Evolutionary conservation across 2,329 filamentous ascomycete genomes (phyloP).

Genomic region (Claviceps lovelessii): DNA sequence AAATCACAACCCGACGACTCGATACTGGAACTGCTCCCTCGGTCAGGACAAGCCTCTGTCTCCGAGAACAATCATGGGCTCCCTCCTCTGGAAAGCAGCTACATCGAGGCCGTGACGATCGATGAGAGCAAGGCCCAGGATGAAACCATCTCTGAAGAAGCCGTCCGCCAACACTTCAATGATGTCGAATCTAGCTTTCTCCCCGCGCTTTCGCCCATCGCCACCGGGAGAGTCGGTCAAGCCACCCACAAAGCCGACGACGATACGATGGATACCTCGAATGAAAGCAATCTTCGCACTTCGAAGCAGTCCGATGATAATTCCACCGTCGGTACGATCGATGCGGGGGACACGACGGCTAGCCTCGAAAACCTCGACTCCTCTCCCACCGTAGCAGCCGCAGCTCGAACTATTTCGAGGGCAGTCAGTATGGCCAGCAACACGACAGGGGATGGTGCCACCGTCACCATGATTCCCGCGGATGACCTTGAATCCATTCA

Average conservation of each 20-base stretch:
- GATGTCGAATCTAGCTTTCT: constrained; percentile 55
- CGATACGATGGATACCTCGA: constrained; percentile 42
- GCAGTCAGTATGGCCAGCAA: constrained; percentile 32
- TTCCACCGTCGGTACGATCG: constrained; percentile 17
- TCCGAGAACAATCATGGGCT: not conserved
- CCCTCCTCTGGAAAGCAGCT: constrained; percentile 22
- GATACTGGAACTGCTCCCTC: constrained; percentile 7
- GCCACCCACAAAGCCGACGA: constrained; percentile 32
- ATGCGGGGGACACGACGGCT: constrained; percentile 30
- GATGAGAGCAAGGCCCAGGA: constrained; percentile 20
- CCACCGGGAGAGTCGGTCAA: constrained; percentile 25
- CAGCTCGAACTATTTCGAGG: constrained; percentile 38
- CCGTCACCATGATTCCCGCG: not conserved
- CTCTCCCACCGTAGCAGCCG: constrained; percentile 41
- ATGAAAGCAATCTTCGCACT: constrained; percentile 17
- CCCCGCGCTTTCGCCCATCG: constrained; percentile 42
- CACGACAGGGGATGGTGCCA: not conserved
- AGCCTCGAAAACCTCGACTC: constrained; percentile 39
- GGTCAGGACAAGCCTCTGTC: constrained; percentile 8
- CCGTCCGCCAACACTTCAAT: constrained; percentile 41
- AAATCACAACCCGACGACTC: constrained; percentile 6
- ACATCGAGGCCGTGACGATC: constrained; percentile 25
- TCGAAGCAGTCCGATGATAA: constrained; percentile 5
- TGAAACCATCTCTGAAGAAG: constrained; percentile 38
- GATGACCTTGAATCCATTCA: constrained; percentile 13